phyloP scores from a whole-genome alignment of 2,329 filamentous ascomycete species.

The Helotiales sp. region DNA sequence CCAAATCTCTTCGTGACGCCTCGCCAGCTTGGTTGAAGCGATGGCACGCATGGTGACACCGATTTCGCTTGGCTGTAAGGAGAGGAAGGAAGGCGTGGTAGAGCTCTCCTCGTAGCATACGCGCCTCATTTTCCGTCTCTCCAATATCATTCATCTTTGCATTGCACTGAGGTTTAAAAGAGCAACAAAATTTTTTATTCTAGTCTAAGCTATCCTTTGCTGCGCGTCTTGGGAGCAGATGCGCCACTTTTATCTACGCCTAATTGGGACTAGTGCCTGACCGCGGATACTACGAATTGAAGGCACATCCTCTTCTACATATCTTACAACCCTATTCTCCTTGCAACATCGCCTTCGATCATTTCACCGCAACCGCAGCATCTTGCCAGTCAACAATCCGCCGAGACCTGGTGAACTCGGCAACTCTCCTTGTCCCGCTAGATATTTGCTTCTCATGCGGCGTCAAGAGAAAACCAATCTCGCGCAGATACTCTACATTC shows the following conservation, averaged over 20 bases:
- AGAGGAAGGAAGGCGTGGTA: conserved; percentile 74
- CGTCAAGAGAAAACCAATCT: not conserved
- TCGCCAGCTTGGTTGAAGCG: conserved; percentile 65
- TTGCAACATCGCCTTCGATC: too few species aligned
- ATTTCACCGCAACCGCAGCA: too few species aligned
- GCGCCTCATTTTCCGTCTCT: conserved; percentile 48
- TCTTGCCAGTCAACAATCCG: not conserved
- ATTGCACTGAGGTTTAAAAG: not conserved
- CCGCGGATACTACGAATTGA: too few species aligned
- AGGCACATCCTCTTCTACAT: too few species aligned
- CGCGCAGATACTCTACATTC: too few species aligned
- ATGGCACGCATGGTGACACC: conserved; percentile 60
- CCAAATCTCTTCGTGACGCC: conserved; percentile 57
- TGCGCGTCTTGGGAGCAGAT: too few species aligned
- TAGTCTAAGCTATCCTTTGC: too few species aligned
- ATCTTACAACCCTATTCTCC: too few species aligned
- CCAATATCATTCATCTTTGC: conserved; percentile 36
- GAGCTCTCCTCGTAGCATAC: conserved; percentile 68
- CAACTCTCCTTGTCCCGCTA: not conserved
- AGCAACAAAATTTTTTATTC: too few species aligned
- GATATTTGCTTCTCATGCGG: not conserved
- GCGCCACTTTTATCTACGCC: too few species aligned
- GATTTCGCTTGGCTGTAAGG: conserved; percentile 60
- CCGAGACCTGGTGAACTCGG: not conserved
- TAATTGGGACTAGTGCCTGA: too few species aligned